Percentiles rank a stretch among this genome's conserved stretches.
These are phyloP conservation scores for Hypholoma sublateritium DNA, from an alignment of 768 basidiomycete species.

Conservation along the genomic window DNA sequence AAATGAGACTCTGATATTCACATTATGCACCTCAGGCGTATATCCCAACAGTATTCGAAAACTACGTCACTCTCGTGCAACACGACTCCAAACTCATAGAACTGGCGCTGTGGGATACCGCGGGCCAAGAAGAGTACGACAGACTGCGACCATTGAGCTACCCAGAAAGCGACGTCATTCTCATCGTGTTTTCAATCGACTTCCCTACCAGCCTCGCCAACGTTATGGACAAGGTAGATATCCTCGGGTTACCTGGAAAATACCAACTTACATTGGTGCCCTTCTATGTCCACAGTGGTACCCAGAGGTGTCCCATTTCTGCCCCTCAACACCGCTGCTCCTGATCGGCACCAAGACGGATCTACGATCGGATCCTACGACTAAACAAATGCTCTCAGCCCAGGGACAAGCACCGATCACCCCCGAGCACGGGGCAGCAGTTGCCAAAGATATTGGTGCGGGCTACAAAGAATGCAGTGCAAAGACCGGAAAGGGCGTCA, in stretches of 20 bases:
- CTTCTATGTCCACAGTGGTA: slow-evolving; percentile 65
- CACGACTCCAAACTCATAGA: slow-evolving; percentile 90
- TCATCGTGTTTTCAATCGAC: slow-evolving; percentile 93
- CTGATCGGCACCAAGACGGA: slow-evolving; percentile 95
- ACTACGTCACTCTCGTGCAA: slow-evolving; percentile 85
- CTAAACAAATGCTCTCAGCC: slow-evolving; percentile 84
- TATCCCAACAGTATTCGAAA: slow-evolving; percentile 93
- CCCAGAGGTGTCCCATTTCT: slow-evolving; percentile 91
- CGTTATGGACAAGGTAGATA: slow-evolving; percentile 82
- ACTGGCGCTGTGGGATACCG: slow-evolving; percentile 98
- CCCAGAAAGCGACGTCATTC: slow-evolving; percentile 87
- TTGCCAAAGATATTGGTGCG: slow-evolving; percentile 92
- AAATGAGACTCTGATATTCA: slow-evolving; percentile 5
- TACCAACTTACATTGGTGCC: slow-evolving; percentile 8
- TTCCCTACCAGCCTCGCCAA: slow-evolving; percentile 90
- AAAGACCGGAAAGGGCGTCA: slow-evolving; percentile 87
- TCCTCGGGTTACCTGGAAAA: neutral
- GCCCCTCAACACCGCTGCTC: slow-evolving; percentile 85
- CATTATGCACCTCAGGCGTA: slow-evolving; percentile 59
- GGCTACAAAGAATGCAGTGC: slow-evolving; percentile 93
- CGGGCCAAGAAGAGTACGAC: slow-evolving; percentile 97
- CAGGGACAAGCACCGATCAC: slow-evolving; percentile 86
- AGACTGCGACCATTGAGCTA: slow-evolving; percentile 83
- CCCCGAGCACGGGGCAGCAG: slow-evolving; percentile 76
- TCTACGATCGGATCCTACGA: slow-evolving; percentile 81